phyloP scores from a whole-genome alignment of 352 stramenopile genomes.

The Globisporangium acanthophoron region DNA sequence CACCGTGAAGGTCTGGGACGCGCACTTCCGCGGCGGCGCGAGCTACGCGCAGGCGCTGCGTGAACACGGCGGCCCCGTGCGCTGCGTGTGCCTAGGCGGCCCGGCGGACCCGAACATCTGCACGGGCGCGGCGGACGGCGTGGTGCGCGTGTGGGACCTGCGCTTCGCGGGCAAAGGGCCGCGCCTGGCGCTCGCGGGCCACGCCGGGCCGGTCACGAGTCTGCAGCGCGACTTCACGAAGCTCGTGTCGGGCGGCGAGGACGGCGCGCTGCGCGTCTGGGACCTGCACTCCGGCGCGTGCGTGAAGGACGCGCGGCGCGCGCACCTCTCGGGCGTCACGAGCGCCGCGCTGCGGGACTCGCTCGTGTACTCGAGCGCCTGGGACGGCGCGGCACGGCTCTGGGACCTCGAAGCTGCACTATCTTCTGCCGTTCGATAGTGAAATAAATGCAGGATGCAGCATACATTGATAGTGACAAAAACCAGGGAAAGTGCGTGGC shows the following conservation, averaged over 20 bases:
- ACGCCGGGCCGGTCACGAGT: conserved; percentile 47
- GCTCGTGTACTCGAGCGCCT: conserved; percentile 64
- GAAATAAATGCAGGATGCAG: neutral
- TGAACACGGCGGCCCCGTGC: conserved; percentile 60
- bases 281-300: conserved; percentile 77
- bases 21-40: conserved; percentile 42
- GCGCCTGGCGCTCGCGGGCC: conserved; percentile 47
- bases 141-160: conserved; percentile 81
- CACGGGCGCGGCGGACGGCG: conserved; percentile 61
- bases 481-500: neutral
- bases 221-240: conserved; percentile 79
- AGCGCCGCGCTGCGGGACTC: conserved; percentile 54
- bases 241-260: conserved; percentile 71
- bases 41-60: conserved; percentile 51
- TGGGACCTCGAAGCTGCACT: conserved; percentile 47
- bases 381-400: conserved; percentile 64
- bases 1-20: conserved; percentile 77
- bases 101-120: conserved; percentile 75
- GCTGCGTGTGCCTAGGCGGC: conserved; percentile 64
- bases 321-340: conserved; percentile 61
- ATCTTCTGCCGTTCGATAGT: neutral
- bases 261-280: conserved; percentile 67
- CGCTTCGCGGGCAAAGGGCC: conserved; percentile 66
- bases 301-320: conserved; percentile 36
- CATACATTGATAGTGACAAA: neutral